phyloP scores from a whole-genome alignment of 768 basidiomycete genomes.

The Sarcodon aspratus region DNA sequence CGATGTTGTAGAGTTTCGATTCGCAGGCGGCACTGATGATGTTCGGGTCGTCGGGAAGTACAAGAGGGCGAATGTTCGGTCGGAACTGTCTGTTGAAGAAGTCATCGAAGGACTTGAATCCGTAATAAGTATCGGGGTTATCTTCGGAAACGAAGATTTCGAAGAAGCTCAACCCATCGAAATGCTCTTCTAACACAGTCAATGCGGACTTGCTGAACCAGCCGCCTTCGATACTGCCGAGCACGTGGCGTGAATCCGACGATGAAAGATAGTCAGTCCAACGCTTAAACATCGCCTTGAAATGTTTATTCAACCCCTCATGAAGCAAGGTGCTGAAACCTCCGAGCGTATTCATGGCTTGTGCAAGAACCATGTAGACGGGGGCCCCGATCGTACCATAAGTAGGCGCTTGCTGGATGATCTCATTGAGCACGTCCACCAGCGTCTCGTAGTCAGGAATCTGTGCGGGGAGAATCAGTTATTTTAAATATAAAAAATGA shows the following conservation, averaged over 20 bases:
- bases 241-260: constrained; percentile 16
- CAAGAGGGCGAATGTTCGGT: constrained; percentile 27
- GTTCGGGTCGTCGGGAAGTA: constrained; percentile 12
- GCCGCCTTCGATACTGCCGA: constrained; percentile 11
- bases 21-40: constrained; percentile 42
- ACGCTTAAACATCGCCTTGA: background rate
- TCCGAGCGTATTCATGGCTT: background rate
- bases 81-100: constrained; percentile 26
- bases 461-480: background rate
- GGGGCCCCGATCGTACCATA: background rate
- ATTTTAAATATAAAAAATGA: background rate
- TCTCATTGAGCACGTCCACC: background rate
- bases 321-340: background rate
- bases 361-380: background rate
- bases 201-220: constrained; percentile 19
- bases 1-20: constrained; percentile 31
- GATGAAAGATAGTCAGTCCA: background rate
- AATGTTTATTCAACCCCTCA: background rate
- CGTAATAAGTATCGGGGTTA: constrained; percentile 14
- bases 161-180: constrained; percentile 1
- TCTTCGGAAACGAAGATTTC: constrained; percentile 25
- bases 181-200: constrained; percentile 15
- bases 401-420: background rate
- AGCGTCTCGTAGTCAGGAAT: background rate
- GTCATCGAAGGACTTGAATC: constrained; percentile 20